These are phyloP conservation scores for Friedmanniomyces endolithicus DNA, from an alignment of 495 filamentous ascomycete genomes.

Conservation along the genomic window DNA sequence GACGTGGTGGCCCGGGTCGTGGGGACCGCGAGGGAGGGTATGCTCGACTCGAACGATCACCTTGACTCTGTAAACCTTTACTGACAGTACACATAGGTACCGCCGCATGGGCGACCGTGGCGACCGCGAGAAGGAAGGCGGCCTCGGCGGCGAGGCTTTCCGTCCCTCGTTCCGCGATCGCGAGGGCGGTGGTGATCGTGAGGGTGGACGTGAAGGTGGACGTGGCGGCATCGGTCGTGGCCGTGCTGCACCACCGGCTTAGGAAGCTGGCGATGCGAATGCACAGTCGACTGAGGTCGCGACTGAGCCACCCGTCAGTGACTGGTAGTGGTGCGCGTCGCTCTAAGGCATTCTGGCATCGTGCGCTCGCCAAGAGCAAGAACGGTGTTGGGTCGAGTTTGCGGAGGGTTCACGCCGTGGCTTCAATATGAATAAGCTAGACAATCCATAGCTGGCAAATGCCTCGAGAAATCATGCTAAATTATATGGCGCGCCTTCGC, in stretches of 20 bases:
- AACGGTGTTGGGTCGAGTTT: neutral
- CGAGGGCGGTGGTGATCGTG: neutral
- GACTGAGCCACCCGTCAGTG: neutral
- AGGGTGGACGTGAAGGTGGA: constrained; percentile 26
- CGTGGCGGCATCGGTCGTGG: constrained; percentile 54
- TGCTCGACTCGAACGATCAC: neutral
- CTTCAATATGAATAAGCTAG: constrained; percentile 19
- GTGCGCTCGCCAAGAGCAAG: neutral
- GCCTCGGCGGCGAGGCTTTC: constrained; percentile 77
- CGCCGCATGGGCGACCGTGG: constrained; percentile 20
- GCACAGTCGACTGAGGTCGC: constrained; percentile 8
- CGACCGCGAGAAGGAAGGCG: constrained; percentile 82
- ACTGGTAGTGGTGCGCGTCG: neutral
- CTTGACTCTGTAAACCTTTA: neutral
- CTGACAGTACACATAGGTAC: neutral
- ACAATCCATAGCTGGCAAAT: constrained; percentile 9
- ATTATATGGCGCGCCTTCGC: no score
- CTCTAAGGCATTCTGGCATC: no score
- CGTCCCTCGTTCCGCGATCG: constrained; percentile 59
- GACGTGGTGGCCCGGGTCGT: constrained; percentile 45
- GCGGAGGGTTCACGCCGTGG: neutral
- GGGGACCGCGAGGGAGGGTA: constrained; percentile 31
- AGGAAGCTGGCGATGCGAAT: constrained; percentile 5
- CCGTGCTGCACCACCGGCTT: constrained; percentile 38
- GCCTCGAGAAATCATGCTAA: no score